Evolutionary conservation across 805 yeast genomes (phyloP).

Genomic region (Yarrowia sp.): DNA sequence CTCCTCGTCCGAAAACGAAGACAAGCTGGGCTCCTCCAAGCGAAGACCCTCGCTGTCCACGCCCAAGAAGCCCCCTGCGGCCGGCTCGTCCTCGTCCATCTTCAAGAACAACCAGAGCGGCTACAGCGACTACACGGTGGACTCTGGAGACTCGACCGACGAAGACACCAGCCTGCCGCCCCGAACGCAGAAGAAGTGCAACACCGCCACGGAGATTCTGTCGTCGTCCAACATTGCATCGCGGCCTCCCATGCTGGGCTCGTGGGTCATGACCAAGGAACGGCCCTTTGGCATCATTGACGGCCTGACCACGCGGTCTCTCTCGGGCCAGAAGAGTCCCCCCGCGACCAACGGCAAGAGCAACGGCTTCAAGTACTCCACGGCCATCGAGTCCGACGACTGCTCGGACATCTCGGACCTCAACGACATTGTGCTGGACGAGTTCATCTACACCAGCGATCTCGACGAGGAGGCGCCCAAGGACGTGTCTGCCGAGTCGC

Average conservation of each 20-base stretch:
- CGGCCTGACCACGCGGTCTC: slow-evolving; percentile 84
- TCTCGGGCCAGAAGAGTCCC: slow-evolving; percentile 49
- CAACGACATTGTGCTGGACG: slow-evolving; percentile 63
- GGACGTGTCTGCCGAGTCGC: slow-evolving; percentile 33
- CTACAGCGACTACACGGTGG: slow-evolving; percentile 29
- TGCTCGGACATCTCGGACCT: slow-evolving; percentile 35
- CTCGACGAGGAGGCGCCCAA: slow-evolving; percentile 53
- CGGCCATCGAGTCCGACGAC: slow-evolving; percentile 28
- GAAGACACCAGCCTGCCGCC: slow-evolving; percentile 84
- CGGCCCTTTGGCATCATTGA: slow-evolving; percentile 93
- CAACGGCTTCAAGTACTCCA: background rate
- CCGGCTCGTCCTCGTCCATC: slow-evolving; percentile 21
- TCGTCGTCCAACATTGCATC: slow-evolving; percentile 77
- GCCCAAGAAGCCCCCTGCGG: slow-evolving; percentile 20
- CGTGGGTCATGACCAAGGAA: slow-evolving; percentile 75
- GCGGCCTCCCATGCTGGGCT: slow-evolving; percentile 88
- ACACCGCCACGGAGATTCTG: slow-evolving; percentile 79
- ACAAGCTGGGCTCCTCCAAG: background rate
- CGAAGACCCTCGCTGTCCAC: background rate
- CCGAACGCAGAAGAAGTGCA: slow-evolving; percentile 40
- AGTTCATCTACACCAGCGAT: slow-evolving; percentile 82
- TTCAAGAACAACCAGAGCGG: slow-evolving; percentile 5
- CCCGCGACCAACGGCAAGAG: slow-evolving; percentile 27
- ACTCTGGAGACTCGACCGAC: slow-evolving; percentile 88
- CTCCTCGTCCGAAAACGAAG: slow-evolving; percentile 8